Evolutionary conservation across 2,329 filamentous ascomycete species (phyloP).

Genomic region (Beauveria asiatica): DNA sequence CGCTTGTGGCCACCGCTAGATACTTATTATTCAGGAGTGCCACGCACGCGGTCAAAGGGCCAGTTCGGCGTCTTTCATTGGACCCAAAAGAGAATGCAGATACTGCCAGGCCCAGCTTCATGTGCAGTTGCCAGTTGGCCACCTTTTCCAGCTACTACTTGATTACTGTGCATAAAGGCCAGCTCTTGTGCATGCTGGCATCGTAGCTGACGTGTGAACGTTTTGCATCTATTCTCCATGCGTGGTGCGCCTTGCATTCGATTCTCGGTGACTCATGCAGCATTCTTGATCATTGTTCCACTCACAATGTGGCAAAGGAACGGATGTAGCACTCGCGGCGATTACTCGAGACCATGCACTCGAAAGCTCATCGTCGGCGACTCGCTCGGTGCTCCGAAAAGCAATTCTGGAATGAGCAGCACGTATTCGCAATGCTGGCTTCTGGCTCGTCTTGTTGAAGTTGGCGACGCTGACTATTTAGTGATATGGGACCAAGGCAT

Average conservation of each 20-base stretch:
- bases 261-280: background rate
- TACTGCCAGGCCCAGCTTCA: background rate
- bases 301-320: too few relatives aligned
- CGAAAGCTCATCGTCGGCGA: too few relatives aligned
- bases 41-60: background rate
- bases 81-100: background rate
- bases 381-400: too few relatives aligned
- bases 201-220: background rate
- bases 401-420: too few relatives aligned
- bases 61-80: background rate
- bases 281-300: background rate
- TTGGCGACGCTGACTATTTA: too few relatives aligned
- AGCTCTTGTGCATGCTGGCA: background rate
- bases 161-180: background rate
- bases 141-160: background rate
- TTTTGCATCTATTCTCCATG: background rate
- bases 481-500: too few relatives aligned
- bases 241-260: background rate
- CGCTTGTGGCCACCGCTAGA: background rate
- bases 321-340: too few relatives aligned
- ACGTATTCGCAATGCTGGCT: too few relatives aligned
- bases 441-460: too few relatives aligned
- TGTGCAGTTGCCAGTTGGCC: background rate
- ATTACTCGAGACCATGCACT: too few relatives aligned
- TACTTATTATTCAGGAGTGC: background rate